phyloP scores from a whole-genome alignment of 2,329 filamentous ascomycete species.

The Fusarium algeriense region DNA sequence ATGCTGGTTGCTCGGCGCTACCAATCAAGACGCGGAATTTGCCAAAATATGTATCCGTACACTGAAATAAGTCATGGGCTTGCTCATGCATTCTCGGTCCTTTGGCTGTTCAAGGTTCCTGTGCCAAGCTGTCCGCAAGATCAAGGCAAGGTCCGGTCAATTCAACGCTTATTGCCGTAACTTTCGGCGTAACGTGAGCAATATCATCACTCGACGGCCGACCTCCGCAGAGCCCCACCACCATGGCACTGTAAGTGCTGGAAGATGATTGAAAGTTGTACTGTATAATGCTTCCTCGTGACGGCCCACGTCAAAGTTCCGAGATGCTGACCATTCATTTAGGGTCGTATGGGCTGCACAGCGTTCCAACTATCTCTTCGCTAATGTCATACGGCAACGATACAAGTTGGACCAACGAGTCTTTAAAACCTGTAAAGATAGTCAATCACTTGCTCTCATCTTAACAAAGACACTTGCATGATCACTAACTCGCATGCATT shows the following conservation, averaged over 20 bases:
- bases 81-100: conserved; percentile 26
- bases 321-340: background rate
- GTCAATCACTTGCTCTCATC: conserved; percentile 26
- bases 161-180: conserved; percentile 29
- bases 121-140: conserved; percentile 32
- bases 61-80: background rate
- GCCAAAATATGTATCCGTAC: conserved; percentile 28
- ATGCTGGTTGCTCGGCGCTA: conserved; percentile 12
- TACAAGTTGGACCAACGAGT: conserved; percentile 24
- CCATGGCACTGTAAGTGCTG: background rate
- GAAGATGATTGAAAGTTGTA: background rate
- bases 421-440: conserved; percentile 22
- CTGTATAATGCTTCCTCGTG: background rate
- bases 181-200: conserved; percentile 25
- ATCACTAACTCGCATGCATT: conserved; percentile 44
- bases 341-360: background rate
- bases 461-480: conserved; percentile 46
- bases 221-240: conserved; percentile 23
- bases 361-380: background rate
- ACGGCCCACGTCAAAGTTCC: conserved; percentile 5
- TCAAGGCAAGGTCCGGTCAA: conserved; percentile 24
- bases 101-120: conserved; percentile 33
- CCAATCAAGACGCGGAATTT: conserved; percentile 36
- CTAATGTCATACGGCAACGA: conserved; percentile 1
- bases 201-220: conserved; percentile 20